These are phyloP conservation scores for Musa troglodytarum DNA, from an alignment of 176 grass and related monocot genomes.

Conservation along the genomic window DNA sequence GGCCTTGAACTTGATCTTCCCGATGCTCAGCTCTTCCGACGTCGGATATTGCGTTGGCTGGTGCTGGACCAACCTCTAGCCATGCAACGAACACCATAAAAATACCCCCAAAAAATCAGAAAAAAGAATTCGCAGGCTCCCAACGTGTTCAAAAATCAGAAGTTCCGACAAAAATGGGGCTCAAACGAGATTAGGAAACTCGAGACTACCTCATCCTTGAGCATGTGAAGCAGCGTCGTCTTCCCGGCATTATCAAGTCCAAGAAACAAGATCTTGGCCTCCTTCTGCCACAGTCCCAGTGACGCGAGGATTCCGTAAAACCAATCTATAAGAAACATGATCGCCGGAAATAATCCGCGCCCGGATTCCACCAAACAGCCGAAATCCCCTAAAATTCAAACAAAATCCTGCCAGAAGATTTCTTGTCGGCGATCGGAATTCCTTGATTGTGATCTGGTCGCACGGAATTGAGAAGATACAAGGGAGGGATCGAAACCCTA, in stretches of 20 bases:
- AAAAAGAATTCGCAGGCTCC: neutral
- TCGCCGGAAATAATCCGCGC: neutral
- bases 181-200: neutral
- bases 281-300: slow-evolving; percentile 39
- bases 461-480: neutral
- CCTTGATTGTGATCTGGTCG: neutral
- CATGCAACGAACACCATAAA: neutral
- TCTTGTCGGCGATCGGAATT: neutral
- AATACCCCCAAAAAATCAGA: neutral
- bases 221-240: slow-evolving; percentile 46
- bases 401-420: neutral
- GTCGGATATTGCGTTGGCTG: slow-evolving; percentile 56
- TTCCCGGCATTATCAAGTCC: slow-evolving; percentile 39
- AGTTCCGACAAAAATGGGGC: neutral
- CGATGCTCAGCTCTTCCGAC: slow-evolving; percentile 60
- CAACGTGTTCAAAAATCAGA: too few relatives aligned
- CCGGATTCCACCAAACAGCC: neutral
- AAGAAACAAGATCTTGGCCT: slow-evolving; percentile 43
- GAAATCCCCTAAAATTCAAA: neutral
- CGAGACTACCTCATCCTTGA: slow-evolving; percentile 34
- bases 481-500: slow-evolving; percentile 2
- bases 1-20: slow-evolving; percentile 44
- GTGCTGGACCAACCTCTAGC: slow-evolving; percentile 39
- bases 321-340: slow-evolving; percentile 44
- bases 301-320: slow-evolving; percentile 36